Evolutionary conservation across 345 rosid species (phyloP).

Genomic region (Euphorbia tirucalli): DNA sequence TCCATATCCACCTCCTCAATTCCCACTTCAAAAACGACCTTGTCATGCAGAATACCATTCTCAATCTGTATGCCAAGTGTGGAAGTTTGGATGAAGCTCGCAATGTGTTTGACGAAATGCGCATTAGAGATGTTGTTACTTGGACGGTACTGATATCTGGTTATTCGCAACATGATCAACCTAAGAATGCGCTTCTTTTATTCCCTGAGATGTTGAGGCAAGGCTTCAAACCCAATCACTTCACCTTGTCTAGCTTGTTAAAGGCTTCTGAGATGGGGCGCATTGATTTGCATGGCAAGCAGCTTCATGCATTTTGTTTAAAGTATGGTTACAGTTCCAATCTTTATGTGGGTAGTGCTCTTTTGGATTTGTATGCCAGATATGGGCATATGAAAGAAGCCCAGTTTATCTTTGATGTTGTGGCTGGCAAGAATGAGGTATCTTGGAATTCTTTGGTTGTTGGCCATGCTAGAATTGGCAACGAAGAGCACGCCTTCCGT

Average conservation of each 20-base stretch:
- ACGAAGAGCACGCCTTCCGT: conserved; percentile 44
- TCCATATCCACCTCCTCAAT: conserved; percentile 37
- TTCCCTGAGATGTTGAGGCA: conserved; percentile 43
- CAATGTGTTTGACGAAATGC: conserved; percentile 52
- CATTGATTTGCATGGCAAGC: conserved; percentile 33
- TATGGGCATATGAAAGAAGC: conserved; percentile 51
- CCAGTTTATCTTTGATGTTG: conserved; percentile 34
- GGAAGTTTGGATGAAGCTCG: conserved; percentile 47
- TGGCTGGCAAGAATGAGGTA: conserved; percentile 54
- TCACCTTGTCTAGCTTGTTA: conserved; percentile 54
- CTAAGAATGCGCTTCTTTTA: conserved; percentile 45
- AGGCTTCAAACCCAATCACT: conserved; percentile 48
- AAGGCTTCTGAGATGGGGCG: conserved; percentile 50
- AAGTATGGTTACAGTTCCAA: conserved; percentile 45
- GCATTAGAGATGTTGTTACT: conserved; percentile 38
- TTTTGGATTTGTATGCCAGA: conserved; percentile 57
- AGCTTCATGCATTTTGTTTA: conserved; percentile 48
- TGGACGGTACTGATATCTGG: conserved; percentile 67
- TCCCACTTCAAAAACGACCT: conserved; percentile 39
- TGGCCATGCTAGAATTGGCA: conserved; percentile 54
- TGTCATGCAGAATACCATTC: conserved; percentile 39
- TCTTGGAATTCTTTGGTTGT: conserved; percentile 74
- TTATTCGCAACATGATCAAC: conserved; percentile 45
- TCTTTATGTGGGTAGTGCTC: conserved; percentile 63
- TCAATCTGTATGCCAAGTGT: conserved; percentile 49